Evolutionary conservation across 2,329 filamentous ascomycete species (phyloP).

Genomic region (Berkeleyomyces rouxiae): DNA sequence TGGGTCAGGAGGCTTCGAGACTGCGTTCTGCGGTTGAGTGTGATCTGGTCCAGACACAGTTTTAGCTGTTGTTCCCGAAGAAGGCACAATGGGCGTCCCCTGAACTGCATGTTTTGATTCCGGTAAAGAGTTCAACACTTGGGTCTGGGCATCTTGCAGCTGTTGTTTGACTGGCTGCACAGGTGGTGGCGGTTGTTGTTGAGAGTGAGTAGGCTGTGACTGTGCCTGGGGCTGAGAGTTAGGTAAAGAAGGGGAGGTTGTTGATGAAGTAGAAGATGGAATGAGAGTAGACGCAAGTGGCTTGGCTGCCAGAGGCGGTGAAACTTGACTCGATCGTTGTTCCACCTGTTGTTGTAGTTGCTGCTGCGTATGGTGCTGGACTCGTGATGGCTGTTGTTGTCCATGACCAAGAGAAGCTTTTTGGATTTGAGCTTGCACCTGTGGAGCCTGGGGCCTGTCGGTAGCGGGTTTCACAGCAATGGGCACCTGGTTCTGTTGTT

Average conservation of each 20-base stretch:
- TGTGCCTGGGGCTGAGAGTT: neutral
- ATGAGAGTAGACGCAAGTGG: neutral
- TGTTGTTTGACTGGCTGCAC: neutral
- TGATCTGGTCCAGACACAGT: neutral
- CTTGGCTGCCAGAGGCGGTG: neutral
- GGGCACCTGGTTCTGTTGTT: constrained; percentile 1
- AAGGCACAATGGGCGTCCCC: neutral
- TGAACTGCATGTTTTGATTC: neutral
- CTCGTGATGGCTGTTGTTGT: neutral
- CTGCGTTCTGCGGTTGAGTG: neutral
- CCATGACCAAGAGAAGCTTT: too few species aligned
- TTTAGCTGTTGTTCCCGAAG: neutral
- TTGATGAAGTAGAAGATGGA: neutral
- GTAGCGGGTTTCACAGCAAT: neutral
- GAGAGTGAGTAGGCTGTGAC: neutral
- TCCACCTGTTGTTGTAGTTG: too few species aligned
- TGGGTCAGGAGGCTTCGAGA: neutral
- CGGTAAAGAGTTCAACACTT: neutral
- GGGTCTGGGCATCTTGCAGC: neutral
- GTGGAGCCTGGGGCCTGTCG: neutral
- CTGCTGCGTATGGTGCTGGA: neutral
- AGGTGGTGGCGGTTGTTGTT: neutral
- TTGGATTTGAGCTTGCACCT: neutral
- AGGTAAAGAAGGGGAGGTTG: too few species aligned
- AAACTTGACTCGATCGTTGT: too few species aligned